Percentiles rank a stretch among this genome's conserved stretches.
These are phyloP conservation scores for Neurospora sp. DNA, from an alignment of 2,329 filamentous ascomycete species.

Conservation along the genomic window DNA sequence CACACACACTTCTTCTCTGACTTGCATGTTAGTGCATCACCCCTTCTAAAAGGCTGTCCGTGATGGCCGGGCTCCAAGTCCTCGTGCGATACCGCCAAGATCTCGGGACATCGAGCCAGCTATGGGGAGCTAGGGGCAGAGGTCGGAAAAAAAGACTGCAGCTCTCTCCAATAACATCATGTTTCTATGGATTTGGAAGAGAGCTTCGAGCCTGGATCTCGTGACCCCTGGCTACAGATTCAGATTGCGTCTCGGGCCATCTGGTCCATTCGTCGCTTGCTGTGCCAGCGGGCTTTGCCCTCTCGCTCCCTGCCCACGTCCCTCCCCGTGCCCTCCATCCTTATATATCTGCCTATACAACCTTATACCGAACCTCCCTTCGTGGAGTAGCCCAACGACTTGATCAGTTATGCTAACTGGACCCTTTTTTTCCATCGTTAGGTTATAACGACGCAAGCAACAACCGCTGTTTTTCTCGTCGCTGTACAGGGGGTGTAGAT, in stretches of 20 bases:
- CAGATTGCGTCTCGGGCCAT: neutral
- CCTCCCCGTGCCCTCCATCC: neutral
- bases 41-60: neutral
- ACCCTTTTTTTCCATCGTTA: slow-evolving; percentile 9
- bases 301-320: neutral
- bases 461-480: slow-evolving; percentile 7
- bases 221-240: neutral
- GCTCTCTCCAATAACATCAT: neutral
- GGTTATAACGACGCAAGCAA: slow-evolving; percentile 8
- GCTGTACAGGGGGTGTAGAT: slow-evolving; percentile 15
- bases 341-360: neutral
- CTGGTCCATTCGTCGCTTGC: neutral
- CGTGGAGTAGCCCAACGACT: neutral
- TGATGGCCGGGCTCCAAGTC: slow-evolving; percentile 4
- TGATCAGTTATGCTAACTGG: slow-evolving; percentile 15
- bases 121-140: slow-evolving; percentile 1
- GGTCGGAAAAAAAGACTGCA: neutral
- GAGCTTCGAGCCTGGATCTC: neutral
- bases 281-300: neutral
- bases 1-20: slow-evolving; percentile 6
- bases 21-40: slow-evolving; percentile 12
- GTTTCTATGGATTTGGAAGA: neutral
- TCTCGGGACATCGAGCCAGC: slow-evolving; percentile 4
- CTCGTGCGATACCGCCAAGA: slow-evolving; percentile 3
- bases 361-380: neutral